Conservation (phyloP, 225 moss, liverwort and hornwort species). For the Sphagnum tenellum region DNA sequence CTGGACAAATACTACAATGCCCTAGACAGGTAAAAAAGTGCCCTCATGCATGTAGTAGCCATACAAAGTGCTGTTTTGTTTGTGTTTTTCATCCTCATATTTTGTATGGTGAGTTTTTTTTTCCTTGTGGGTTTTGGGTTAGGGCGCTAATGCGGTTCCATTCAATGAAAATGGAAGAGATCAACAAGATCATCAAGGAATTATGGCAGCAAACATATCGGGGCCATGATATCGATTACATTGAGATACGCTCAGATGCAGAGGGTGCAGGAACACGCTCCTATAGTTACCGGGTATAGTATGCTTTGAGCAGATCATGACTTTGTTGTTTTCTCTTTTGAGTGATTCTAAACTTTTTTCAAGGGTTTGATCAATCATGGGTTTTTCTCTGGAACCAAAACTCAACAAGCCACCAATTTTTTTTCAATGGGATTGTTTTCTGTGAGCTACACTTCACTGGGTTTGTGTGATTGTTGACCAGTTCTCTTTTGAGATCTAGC, state of each 20-base stretch:
- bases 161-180: conserved; percentile 99
- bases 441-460: neutral
- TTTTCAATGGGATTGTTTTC: neutral
- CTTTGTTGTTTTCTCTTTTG: too few species aligned
- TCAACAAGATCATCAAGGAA: conserved; percentile 97
- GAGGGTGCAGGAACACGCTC: conserved; percentile 92
- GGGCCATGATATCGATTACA: conserved; percentile 95
- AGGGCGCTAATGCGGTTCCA: conserved; percentile 97
- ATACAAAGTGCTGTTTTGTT: neutral
- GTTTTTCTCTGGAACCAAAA: neutral
- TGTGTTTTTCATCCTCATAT: neutral
- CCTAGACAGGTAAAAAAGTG: conserved; percentile 44
- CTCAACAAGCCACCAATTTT: neutral
- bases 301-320: too few species aligned
- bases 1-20: conserved; percentile 98
- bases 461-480: neutral
- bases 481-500: too few species aligned
- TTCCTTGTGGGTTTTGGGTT: conserved; percentile 14
- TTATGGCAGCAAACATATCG: conserved; percentile 99
- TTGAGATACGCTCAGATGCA: conserved; percentile 95
- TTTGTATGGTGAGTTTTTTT: neutral
- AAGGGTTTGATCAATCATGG: conserved; percentile 5
- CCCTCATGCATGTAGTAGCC: too few species aligned
- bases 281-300: conserved; percentile 83
- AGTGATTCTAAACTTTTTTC: too few species aligned